Base-by-base conservation (phyloP, 2,329 filamentous ascomycete genomes). In the Aspergillus phoenicis region DNA sequence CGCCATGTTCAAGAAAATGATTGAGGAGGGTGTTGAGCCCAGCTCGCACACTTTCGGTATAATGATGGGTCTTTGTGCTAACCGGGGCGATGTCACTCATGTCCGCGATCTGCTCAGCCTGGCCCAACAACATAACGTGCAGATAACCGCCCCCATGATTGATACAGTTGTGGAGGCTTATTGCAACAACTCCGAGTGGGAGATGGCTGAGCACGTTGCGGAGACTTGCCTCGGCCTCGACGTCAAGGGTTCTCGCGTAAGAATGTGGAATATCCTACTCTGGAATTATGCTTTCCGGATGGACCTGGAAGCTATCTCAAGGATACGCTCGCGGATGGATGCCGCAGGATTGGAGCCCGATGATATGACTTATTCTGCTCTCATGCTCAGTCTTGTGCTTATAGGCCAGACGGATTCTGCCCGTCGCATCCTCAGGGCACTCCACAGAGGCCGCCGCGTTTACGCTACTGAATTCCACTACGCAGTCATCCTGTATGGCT, bases 201-300 rank as follows among this genome's bases (percentile, higher is more conserved):
- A 75, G 10, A 80, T 86, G 66, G 89, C 89, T 3, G 83, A 88
- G 72, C 77, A 78, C 41, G 78, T 91, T 52, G 85, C 88, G 33
- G 71, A 84, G 52, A 83, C 84, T 48, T 83, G 87, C 33, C 79
- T 87, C 22, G 75, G 76, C 11, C 80, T 82, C 62, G 77, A 80
- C 13, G 72, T 86, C 0, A 72, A 81, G 17, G 82, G 86, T 1
- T 79, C 82, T 1, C 79, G 84, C 22, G 87, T 87, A 2, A 80
- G 82, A 33, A 85, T 92, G 70, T 97, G 91, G 91, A 97, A 97
- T 71, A 82, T 86, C 57, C 77, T 97, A 33, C 79, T 97, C 4
- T 82, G 84, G 59, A 85, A 89, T 62, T 84, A 92, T 72, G 91
- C 90, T 6, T 78, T 85, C 58, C 82, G 84, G 6, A 84, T 89